A percentile compares a stretch with the other conserved stretches of the same genome.
Conservation (phyloP, 2,329 filamentous ascomycete genomes). For the Alternaria viburni region DNA sequence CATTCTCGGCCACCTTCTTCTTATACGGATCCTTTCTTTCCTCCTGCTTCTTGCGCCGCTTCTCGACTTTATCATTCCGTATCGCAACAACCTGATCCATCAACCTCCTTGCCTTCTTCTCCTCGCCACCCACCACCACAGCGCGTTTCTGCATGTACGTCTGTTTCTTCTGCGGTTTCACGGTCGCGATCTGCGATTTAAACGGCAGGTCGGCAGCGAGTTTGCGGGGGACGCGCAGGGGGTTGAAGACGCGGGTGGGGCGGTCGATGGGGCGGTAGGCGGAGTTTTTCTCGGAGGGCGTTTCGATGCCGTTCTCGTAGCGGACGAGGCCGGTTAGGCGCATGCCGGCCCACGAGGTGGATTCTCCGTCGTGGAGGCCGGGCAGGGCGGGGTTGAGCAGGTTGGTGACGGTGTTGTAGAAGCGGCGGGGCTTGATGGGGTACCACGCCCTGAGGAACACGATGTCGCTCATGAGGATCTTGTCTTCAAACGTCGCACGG, state of each 20-base stretch:
- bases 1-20: slow-evolving; percentile 79
- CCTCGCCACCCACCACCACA: slow-evolving; percentile 82
- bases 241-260: slow-evolving; percentile 59
- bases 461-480: slow-evolving; percentile 95
- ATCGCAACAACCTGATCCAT: slow-evolving; percentile 93
- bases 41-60: slow-evolving; percentile 84
- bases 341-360: slow-evolving; percentile 80
- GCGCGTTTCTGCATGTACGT: slow-evolving; percentile 97
- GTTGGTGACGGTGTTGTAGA: slow-evolving; percentile 97
- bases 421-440: slow-evolving; percentile 90
- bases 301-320: slow-evolving; percentile 73
- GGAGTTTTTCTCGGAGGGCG: slow-evolving; percentile 82
- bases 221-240: slow-evolving; percentile 76
- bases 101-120: slow-evolving; percentile 84
- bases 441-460: slow-evolving; percentile 98
- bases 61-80: slow-evolving; percentile 87
- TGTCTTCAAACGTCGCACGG: slow-evolving; percentile 98
- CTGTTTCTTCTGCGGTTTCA: slow-evolving; percentile 77
- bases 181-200: slow-evolving; percentile 86
- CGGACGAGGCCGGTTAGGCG: slow-evolving; percentile 92
- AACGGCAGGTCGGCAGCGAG: slow-evolving; percentile 86
- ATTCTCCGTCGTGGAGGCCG: slow-evolving; percentile 39
- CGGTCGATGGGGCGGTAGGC: slow-evolving; percentile 73
- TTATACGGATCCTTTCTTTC: slow-evolving; percentile 80
- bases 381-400: slow-evolving; percentile 67